phyloP scores from a whole-genome alignment of 2,329 filamentous ascomycete species.

The Dothideomycetes sp. region DNA sequence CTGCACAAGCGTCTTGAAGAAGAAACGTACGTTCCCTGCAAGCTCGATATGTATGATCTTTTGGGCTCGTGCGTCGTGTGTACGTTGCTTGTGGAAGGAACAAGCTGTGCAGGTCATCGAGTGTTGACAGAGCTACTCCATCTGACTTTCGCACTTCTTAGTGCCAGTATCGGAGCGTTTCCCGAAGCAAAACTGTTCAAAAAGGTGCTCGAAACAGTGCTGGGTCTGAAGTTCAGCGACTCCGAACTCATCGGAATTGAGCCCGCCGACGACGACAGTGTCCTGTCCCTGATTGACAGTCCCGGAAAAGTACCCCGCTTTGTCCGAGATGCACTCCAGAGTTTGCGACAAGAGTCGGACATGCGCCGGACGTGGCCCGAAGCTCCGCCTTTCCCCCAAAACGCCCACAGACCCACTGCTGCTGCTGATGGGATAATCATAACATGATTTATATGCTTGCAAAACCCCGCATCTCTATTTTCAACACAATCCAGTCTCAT shows the following conservation, averaged over 20 bases:
- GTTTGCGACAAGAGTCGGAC: background rate
- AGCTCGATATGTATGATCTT: background rate
- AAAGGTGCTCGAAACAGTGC: background rate
- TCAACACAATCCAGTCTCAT: no score
- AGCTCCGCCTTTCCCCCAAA: background rate
- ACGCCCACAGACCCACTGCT: no score
- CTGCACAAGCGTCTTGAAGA: constrained; percentile 3
- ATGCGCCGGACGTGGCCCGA: constrained; percentile 1
- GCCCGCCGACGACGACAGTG: background rate
- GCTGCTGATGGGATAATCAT: no score
- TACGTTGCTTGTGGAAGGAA: background rate
- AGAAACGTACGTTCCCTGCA: background rate
- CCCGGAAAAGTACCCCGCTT: constrained; percentile 7
- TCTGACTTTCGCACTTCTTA: background rate
- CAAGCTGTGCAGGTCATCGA: background rate
- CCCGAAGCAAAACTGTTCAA: background rate
- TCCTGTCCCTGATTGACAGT: background rate
- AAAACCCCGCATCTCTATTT: no score
- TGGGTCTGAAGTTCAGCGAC: constrained; percentile 2
- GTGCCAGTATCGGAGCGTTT: background rate
- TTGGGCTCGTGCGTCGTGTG: constrained; percentile 1
- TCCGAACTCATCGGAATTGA: background rate
- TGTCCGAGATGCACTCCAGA: background rate
- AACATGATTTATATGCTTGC: no score
- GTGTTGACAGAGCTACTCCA: background rate